These are phyloP conservation scores for Cutaneotrichosporon sp. DNA, from an alignment of 1,284 basidiomycete genomes.

Conservation along the genomic window DNA sequence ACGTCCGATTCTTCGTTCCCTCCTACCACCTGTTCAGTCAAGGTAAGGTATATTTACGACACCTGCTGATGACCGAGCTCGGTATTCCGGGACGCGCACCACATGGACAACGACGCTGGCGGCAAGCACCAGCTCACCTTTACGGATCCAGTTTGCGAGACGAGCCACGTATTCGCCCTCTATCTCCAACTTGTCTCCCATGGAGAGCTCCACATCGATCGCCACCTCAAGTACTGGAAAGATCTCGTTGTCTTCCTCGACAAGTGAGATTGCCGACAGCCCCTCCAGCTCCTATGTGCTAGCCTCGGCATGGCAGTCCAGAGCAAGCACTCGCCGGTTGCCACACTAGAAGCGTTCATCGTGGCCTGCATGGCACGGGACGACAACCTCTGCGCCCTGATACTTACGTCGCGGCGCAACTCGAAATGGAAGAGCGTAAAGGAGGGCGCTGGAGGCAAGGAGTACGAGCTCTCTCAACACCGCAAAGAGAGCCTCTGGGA, in stretches of 20 bases:
- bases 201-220: neutral
- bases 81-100: constrained; percentile 9
- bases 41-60: constrained; percentile 4
- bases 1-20: constrained; percentile 18
- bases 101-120: neutral
- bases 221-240: neutral
- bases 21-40: constrained; percentile 18
- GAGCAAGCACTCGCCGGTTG: neutral
- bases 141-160: neutral
- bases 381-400: neutral
- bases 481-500: constrained; percentile 3
- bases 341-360: neutral
- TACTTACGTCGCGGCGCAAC: neutral
- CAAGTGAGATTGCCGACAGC: neutral
- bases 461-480: neutral
- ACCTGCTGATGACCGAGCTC: neutral
- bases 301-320: neutral
- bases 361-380: neutral
- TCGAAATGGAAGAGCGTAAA: constrained; percentile 1
- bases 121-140: neutral
- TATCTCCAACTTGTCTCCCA: constrained; percentile 1
- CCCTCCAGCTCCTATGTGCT: neutral
- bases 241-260: constrained; percentile 1
- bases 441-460: neutral
- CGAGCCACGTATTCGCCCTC: constrained; percentile 1